phyloP scores from a whole-genome alignment of 2,329 filamentous ascomycete genomes.

The Monosporascus sp. region DNA sequence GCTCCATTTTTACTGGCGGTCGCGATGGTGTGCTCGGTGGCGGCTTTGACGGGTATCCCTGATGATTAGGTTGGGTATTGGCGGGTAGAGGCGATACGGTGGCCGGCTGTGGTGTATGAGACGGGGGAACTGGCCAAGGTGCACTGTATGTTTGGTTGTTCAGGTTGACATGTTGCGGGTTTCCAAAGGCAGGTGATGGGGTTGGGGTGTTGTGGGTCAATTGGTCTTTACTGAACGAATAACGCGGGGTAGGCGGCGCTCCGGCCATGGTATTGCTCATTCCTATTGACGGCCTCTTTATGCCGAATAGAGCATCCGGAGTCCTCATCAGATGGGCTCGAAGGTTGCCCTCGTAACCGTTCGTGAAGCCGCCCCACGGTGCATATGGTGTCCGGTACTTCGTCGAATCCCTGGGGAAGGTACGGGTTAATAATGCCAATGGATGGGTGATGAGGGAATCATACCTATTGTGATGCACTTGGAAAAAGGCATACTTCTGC shows the following conservation, averaged over 20 bases:
- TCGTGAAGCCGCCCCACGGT: slow-evolving; percentile 52
- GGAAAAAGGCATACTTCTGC: slow-evolving; percentile 53
- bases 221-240: slow-evolving; percentile 8
- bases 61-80: not conserved
- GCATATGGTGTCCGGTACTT: slow-evolving; percentile 57
- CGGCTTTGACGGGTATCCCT: slow-evolving; percentile 3
- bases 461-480: slow-evolving; percentile 54
- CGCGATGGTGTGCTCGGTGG: slow-evolving; percentile 1
- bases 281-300: slow-evolving; percentile 17
- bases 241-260: slow-evolving; percentile 7
- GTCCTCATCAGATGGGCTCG: slow-evolving; percentile 40
- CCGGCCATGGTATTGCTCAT: slow-evolving; percentile 8
- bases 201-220: slow-evolving; percentile 1
- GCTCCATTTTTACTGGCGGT: slow-evolving; percentile 2
- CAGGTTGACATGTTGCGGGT: not conserved
- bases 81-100: not conserved
- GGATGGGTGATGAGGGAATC: slow-evolving; percentile 6
- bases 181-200: not conserved
- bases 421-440: slow-evolving; percentile 11
- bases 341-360: slow-evolving; percentile 52
- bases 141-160: not conserved
- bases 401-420: slow-evolving; percentile 39
- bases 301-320: slow-evolving; percentile 30
- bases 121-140: not conserved
- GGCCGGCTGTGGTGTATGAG: not conserved